Conservation (phyloP, 2,329 filamentous ascomycete species). For the Dryadomyces quercivorus region DNA sequence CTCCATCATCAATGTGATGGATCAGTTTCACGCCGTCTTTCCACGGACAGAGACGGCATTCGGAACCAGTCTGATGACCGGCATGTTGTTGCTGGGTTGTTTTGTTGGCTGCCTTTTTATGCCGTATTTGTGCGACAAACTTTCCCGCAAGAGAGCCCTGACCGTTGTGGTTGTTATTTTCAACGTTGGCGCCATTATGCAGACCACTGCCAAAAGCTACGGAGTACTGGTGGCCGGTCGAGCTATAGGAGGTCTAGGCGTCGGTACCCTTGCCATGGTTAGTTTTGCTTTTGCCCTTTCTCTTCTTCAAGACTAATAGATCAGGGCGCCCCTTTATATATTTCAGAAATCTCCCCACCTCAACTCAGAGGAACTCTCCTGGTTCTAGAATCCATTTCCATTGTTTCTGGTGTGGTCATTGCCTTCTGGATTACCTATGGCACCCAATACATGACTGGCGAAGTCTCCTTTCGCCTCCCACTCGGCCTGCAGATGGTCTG, state of each 20-base stretch:
- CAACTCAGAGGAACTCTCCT: conserved; percentile 6
- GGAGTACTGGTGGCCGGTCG: conserved; percentile 17
- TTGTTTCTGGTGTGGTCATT: conserved; percentile 27
- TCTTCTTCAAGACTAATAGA: too few relatives aligned
- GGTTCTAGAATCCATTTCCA: conserved; percentile 1
- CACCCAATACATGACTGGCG: conserved; percentile 20
- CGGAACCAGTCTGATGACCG: conserved; percentile 27
- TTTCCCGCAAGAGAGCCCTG: conserved; percentile 30
- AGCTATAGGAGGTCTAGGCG: conserved; percentile 19
- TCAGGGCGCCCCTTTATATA: conserved; percentile 3
- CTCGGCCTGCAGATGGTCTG: conserved; percentile 31
- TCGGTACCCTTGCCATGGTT: conserved; percentile 11
- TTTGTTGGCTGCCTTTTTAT: conserved; percentile 23
- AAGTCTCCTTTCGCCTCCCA: conserved; percentile 38
- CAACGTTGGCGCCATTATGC: conserved; percentile 29
- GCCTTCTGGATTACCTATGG: conserved; percentile 30
- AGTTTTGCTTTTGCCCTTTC: too few relatives aligned
- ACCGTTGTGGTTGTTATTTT: conserved; percentile 26
- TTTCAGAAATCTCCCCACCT: conserved; percentile 7
- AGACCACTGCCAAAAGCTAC: conserved; percentile 18
- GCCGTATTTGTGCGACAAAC: conserved; percentile 25
- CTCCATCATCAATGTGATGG: conserved; percentile 40
- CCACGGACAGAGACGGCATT: conserved; percentile 17
- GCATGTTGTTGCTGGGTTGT: conserved; percentile 28
- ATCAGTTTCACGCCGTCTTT: conserved; percentile 33